phyloP scores from a whole-genome alignment of 2,329 filamentous ascomycete genomes.

The Fusarium sp. region DNA sequence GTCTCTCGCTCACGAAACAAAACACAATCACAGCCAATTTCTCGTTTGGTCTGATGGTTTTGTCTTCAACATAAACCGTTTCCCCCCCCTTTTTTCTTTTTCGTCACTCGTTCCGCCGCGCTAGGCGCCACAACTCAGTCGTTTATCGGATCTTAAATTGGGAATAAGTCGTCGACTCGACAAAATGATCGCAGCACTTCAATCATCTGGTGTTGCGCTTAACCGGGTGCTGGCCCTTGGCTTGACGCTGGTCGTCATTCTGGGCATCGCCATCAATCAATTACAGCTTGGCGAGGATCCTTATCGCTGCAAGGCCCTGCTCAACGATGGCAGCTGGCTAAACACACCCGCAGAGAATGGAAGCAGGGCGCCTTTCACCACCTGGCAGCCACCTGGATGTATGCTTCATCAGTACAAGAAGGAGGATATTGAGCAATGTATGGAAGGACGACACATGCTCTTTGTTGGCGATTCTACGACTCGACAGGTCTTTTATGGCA shows the following conservation, averaged over 20 bases:
- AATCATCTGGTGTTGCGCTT: slow-evolving; percentile 30
- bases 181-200: slow-evolving; percentile 29
- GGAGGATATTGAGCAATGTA: slow-evolving; percentile 66
- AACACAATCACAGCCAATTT: not conserved
- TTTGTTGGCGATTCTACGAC: slow-evolving; percentile 73
- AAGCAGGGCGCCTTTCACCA: slow-evolving; percentile 55
- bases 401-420: slow-evolving; percentile 69
- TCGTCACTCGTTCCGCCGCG: slow-evolving; percentile 24
- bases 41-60: slow-evolving; percentile 14
- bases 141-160: not conserved
- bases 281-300: slow-evolving; percentile 57
- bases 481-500: slow-evolving; percentile 72
- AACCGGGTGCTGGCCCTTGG: slow-evolving; percentile 36
- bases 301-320: slow-evolving; percentile 67
- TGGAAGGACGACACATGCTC: slow-evolving; percentile 65
- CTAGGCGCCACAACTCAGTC: slow-evolving; percentile 25
- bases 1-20: slow-evolving; percentile 20
- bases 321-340: slow-evolving; percentile 66
- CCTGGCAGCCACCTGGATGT: slow-evolving; percentile 73
- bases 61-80: slow-evolving; percentile 5
- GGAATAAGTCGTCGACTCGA: not conserved
- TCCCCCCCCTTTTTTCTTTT: not conserved
- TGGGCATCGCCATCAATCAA: slow-evolving; percentile 38
- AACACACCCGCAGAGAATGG: slow-evolving; percentile 51
- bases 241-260: slow-evolving; percentile 45